Conservation (phyloP, 2,329 filamentous ascomycete species). For the Ramichloridium luteum region DNA sequence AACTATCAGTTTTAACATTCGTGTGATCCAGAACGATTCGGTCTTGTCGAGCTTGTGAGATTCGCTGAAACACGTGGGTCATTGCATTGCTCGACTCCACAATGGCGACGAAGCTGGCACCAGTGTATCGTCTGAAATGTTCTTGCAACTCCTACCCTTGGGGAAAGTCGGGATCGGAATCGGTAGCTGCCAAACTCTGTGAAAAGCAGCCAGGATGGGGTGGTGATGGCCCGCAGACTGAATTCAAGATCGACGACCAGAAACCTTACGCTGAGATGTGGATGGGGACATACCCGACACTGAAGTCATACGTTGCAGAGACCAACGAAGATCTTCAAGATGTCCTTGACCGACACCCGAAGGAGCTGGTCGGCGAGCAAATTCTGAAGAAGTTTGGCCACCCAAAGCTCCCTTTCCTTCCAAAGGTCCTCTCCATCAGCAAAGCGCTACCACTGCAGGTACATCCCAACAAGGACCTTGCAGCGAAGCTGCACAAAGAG, state of each 20-base stretch:
- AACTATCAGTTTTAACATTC: too few species aligned
- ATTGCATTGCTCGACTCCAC: too few species aligned
- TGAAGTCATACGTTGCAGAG: constrained; percentile 51
- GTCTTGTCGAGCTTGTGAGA: too few species aligned
- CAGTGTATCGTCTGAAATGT: constrained; percentile 43
- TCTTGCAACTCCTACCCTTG: constrained; percentile 53
- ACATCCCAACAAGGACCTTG: constrained; percentile 58
- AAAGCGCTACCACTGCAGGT: constrained; percentile 66
- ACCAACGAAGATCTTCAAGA: constrained; percentile 53
- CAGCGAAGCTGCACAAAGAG: constrained; percentile 49
- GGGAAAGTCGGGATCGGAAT: constrained; percentile 56
- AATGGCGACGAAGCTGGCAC: constrained; percentile 34
- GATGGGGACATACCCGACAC: constrained; percentile 65
- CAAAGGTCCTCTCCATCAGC: constrained; percentile 63
- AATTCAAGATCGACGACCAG: constrained; percentile 52
- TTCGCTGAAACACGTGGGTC: too few species aligned
- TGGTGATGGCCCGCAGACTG: constrained; percentile 26
- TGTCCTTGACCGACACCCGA: constrained; percentile 49
- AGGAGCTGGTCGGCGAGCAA: constrained; percentile 50
- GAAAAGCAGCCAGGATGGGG: constrained; percentile 47
- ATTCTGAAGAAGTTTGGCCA: constrained; percentile 49
- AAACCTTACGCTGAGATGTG: constrained; percentile 56
- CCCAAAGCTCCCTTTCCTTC: constrained; percentile 56
- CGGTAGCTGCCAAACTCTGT: constrained; percentile 53
- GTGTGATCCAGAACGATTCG: too few species aligned